phyloP scores from a whole-genome alignment of 768 basidiomycete species.

The Naganishia onofrii region DNA sequence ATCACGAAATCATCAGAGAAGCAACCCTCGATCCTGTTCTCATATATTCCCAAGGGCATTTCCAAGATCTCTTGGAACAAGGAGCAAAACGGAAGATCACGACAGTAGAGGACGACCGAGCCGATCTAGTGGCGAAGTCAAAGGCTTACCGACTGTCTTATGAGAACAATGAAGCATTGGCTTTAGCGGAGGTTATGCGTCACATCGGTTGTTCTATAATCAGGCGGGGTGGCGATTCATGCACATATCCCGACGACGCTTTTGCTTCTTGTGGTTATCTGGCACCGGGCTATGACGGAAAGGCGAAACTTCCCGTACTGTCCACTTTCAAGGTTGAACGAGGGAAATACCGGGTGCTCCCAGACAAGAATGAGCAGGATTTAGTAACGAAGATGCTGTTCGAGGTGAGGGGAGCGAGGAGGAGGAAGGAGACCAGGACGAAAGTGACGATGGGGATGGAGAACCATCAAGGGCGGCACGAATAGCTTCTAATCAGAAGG shows the following conservation, averaged over 20 bases:
- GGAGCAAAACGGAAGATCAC: not conserved
- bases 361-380: not conserved
- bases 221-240: not conserved
- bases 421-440: not conserved
- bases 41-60: not conserved
- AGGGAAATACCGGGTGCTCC: not conserved
- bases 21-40: not conserved
- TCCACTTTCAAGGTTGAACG: not conserved
- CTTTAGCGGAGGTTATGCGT: not conserved
- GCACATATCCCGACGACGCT: not conserved
- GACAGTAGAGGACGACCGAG: not conserved
- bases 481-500: not conserved
- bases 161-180: not conserved
- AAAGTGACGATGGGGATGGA: not conserved
- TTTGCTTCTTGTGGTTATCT: not conserved
- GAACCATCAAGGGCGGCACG: not conserved
- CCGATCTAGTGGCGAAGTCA: not conserved
- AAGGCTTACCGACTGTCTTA: not conserved
- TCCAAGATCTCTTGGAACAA: not conserved
- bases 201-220: not conserved
- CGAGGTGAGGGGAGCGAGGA: not conserved
- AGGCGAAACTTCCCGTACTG: not conserved
- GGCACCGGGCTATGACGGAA: too few species aligned
- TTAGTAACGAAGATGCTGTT: not conserved
- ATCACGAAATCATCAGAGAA: not conserved